Percentiles rank a stretch among this genome's conserved stretches.
Conservation (phyloP, 177 flowering plant species). For the Tripterygium wilfordii region DNA sequence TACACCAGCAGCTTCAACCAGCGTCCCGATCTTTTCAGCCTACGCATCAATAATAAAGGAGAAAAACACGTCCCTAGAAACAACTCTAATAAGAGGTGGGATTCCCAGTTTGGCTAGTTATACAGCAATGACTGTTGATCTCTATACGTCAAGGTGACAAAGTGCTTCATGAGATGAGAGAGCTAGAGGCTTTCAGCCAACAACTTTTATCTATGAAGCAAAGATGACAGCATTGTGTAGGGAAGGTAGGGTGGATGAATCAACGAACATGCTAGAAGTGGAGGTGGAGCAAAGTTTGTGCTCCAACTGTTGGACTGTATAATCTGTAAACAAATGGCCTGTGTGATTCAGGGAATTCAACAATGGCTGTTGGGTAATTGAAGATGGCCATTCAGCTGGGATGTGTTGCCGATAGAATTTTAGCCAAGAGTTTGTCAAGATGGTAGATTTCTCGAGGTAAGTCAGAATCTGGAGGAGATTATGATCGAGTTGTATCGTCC, state of each 20-base stretch:
- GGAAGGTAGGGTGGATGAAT: slow-evolving; percentile 37
- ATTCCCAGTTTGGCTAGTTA: slow-evolving; percentile 58
- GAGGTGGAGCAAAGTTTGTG: slow-evolving; percentile 50
- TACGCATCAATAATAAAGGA: too few species aligned
- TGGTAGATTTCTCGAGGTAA: slow-evolving; percentile 41
- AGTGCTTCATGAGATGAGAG: slow-evolving; percentile 50
- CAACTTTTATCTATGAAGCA: slow-evolving; percentile 42
- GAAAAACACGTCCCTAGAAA: too few species aligned
- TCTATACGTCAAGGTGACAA: slow-evolving; percentile 43
- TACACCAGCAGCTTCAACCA: slow-evolving; percentile 36
- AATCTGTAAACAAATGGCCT: slow-evolving; percentile 49
- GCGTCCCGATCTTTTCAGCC: slow-evolving; percentile 35
- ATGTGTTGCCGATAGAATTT: slow-evolving; percentile 29
- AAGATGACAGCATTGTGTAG: slow-evolving; percentile 52
- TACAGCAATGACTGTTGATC: slow-evolving; percentile 52
- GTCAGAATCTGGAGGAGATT: slow-evolving; percentile 49
- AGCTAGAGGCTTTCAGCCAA: slow-evolving; percentile 46
- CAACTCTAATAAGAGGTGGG: slow-evolving; percentile 50
- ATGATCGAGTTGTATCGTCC: slow-evolving; percentile 31
- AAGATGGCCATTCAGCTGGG: slow-evolving; percentile 58
- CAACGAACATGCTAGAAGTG: slow-evolving; percentile 39
- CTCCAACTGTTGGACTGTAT: slow-evolving; percentile 48
- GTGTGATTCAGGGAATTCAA: slow-evolving; percentile 44
- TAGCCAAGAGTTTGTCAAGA: slow-evolving; percentile 51
- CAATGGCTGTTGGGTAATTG: slow-evolving; percentile 37